phyloP scores from a whole-genome alignment of 2,329 filamentous ascomycete species.

The Blastomyces silverae region DNA sequence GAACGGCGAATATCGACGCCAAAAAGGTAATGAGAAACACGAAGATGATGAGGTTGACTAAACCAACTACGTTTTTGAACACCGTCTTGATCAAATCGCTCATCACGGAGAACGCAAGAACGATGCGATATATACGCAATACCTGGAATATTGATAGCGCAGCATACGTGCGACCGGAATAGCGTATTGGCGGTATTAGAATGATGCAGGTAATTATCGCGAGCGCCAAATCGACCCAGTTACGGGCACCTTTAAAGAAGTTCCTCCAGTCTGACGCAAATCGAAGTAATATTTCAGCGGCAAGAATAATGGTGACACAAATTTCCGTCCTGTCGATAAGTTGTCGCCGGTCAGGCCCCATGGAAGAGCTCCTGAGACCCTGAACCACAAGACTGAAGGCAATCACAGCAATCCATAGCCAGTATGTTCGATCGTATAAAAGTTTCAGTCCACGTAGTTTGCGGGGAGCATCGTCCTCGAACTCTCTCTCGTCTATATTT shows the following conservation, averaged over 20 bases:
- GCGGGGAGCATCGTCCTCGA: conserved; percentile 31
- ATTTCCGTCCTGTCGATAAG: conserved; percentile 70
- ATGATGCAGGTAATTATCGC: conserved; percentile 79
- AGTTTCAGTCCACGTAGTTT: conserved; percentile 53
- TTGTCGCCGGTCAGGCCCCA: conserved; percentile 53
- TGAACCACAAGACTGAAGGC: conserved; percentile 72
- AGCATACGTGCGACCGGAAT: conserved; percentile 65
- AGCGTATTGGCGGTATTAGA: conserved; percentile 70
- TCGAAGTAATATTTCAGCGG: conserved; percentile 75
- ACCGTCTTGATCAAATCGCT: conserved; percentile 78
- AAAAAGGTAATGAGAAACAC: conserved; percentile 94
- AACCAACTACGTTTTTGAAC: conserved; percentile 83
- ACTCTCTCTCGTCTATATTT: conserved; percentile 48
- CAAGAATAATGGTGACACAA: conserved; percentile 67
- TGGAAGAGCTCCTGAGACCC: conserved; percentile 66
- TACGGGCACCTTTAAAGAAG: conserved; percentile 67
- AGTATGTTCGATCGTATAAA: conserved; percentile 65
- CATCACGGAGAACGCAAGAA: conserved; percentile 81
- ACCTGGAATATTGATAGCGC: conserved; percentile 95
- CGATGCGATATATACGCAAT: conserved; percentile 81
- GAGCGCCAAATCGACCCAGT: conserved; percentile 72
- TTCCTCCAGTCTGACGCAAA: conserved; percentile 71
- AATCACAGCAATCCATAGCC: conserved; percentile 76
- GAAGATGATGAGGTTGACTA: conserved; percentile 90
- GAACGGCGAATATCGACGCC: conserved; percentile 84